Percentiles rank a stretch among this genome's conserved stretches.
phyloP scores from a whole-genome alignment of 192 early-diverging fungal species.

The Coemansia sp. region DNA sequence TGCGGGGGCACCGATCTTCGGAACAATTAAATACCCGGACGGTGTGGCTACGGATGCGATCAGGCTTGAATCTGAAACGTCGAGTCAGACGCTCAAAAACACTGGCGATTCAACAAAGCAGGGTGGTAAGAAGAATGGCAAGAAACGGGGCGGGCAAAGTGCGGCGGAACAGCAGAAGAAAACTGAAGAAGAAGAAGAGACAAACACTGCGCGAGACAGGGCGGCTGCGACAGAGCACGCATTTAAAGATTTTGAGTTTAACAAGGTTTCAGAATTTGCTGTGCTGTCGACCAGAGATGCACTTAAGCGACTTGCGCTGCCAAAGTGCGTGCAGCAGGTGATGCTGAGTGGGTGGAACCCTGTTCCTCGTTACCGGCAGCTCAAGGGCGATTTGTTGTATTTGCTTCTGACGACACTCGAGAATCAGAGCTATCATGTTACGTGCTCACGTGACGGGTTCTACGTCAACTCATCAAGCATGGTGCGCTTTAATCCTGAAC shows the following conservation, averaged over 20 bases:
- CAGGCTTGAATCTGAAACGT: conserved; percentile 1
- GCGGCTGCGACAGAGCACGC: conserved; percentile 21
- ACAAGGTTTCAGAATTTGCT: conserved; percentile 34
- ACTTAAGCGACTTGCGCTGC: conserved; percentile 54
- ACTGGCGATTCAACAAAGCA: conserved; percentile 23
- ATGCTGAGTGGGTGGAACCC: conserved; percentile 92
- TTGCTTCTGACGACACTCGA: conserved; percentile 85
- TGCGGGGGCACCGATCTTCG: conserved; percentile 70
- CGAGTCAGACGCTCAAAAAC: neutral
- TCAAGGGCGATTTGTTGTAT: conserved; percentile 87
- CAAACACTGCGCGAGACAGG: conserved; percentile 3
- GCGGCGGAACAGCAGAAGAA: conserved; percentile 2
- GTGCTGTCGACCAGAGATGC: conserved; percentile 58
- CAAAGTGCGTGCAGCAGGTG: conserved; percentile 71
- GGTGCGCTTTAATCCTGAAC: conserved; percentile 63
- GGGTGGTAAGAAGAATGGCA: conserved; percentile 22
- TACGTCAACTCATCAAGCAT: conserved; percentile 80
- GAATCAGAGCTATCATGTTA: conserved; percentile 78
- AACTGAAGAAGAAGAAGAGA: neutral
- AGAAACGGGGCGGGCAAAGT: conserved; percentile 16
- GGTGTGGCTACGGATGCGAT: neutral
- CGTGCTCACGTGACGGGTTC: conserved; percentile 82
- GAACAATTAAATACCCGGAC: conserved; percentile 38
- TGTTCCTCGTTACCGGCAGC: conserved; percentile 69
- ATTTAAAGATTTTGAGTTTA: conserved; percentile 22